Conservation (phyloP, 805 yeast genomes). For the Komagataella populi region DNA sequence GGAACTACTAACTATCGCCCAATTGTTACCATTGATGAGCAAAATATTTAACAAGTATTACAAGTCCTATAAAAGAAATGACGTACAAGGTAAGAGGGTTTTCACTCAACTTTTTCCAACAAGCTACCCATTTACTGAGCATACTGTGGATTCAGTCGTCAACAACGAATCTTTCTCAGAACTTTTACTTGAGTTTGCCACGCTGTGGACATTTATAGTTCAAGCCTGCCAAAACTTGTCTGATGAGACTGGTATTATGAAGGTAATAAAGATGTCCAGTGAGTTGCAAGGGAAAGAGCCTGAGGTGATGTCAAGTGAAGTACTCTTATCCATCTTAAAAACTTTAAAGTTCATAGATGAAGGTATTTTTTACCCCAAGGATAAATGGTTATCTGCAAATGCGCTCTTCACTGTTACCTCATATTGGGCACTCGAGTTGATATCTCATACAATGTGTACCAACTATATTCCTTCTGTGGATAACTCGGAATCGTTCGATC, state of each 20-base stretch:
- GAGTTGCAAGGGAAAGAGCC: neutral
- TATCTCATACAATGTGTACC: constrained; percentile 32
- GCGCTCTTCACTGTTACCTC: constrained; percentile 44
- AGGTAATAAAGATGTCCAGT: neutral
- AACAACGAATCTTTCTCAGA: constrained; percentile 61
- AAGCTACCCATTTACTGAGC: constrained; percentile 46
- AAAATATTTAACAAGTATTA: constrained; percentile 37
- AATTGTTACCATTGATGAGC: constrained; percentile 41
- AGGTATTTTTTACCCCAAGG: constrained; percentile 48
- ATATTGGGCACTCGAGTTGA: constrained; percentile 36
- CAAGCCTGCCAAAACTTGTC: neutral
- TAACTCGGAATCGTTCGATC: constrained; percentile 38
- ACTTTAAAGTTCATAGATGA: constrained; percentile 37
- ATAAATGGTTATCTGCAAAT: constrained; percentile 62
- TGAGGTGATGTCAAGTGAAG: neutral
- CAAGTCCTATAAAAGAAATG: constrained; percentile 31
- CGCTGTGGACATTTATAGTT: constrained; percentile 25
- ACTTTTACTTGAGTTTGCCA: constrained; percentile 52
- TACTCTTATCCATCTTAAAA: constrained; percentile 19
- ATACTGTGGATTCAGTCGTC: constrained; percentile 62
- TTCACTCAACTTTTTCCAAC: constrained; percentile 62
- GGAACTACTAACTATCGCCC: constrained; percentile 30
- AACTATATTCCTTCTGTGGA: constrained; percentile 39
- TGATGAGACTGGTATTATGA: neutral
- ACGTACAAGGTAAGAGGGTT: constrained; percentile 44